Evolutionary conservation across 768 basidiomycete species (phyloP), one percentile per base, ranked within the genome.

Genomic region (Lentinula raphanica): DNA sequence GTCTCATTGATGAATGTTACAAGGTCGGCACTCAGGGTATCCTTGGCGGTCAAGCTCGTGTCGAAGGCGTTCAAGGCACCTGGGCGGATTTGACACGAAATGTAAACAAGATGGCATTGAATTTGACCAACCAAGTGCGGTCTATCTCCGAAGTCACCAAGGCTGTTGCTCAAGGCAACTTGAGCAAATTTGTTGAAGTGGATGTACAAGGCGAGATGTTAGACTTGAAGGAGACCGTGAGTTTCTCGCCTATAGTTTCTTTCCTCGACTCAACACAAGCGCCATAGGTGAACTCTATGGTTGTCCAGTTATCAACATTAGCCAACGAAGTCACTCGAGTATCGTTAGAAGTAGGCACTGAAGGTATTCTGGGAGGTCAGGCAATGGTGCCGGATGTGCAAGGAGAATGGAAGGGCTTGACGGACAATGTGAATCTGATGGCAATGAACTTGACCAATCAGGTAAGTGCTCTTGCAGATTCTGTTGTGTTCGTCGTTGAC

Each of bases 291-390:
- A 96, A 78, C 84, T 93, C 65, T 73, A 94, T 76, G 95, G 95
- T 74, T 79, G 94, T 85, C 21, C 86, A 89, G 65, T 69, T 92
- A 32, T 85, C 80, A 21, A 88, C 85, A 0, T 74, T 92, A 4
- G 88, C 87, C 1, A 87, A 84, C 49, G 88, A 92, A 65, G 93
- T 96, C n/a, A 93, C 91, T 13, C 80, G 93, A 59, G 96, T 98
- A 17, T 88, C 87, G 39, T 76, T 97, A 62, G 95, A 97, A 70
- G 93, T 95, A 62, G 93, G 93, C 44, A 93, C 87, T 36, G 90
- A 94, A 69, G 93, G 94, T 69, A 96, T 92, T 49, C 79, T 98
- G 69, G 95, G 94, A 59, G 94, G 94, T 17, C 94, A 97, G 69
- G 94, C 94, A 2, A 82, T 78, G 58, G 94, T 96, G 0, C 88